A percentile compares a stretch with the other conserved stretches of the same genome.
Conservation (phyloP, 139 green algal genomes). For the Volvox reticuliferus region DNA sequence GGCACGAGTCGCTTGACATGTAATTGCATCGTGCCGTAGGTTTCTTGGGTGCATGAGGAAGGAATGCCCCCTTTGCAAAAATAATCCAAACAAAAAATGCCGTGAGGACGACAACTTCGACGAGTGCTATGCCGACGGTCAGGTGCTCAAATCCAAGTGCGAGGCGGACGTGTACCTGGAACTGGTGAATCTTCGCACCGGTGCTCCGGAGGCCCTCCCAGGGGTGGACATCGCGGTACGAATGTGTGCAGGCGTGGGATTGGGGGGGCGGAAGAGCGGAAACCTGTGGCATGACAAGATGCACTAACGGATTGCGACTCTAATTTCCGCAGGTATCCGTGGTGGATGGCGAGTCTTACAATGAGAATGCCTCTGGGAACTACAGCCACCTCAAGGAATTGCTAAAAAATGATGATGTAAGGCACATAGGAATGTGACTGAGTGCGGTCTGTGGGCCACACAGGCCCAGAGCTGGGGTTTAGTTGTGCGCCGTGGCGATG, state of each 20-base stretch:
- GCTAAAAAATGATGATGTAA: slow-evolving; percentile 67
- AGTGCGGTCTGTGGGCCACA: too few relatives aligned
- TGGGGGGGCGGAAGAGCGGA: background rate
- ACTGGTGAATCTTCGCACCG: slow-evolving; percentile 54
- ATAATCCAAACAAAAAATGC: slow-evolving; percentile 72
- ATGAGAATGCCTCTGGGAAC: slow-evolving; percentile 11
- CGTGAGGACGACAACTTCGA: slow-evolving; percentile 61
- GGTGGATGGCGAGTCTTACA: slow-evolving; percentile 68
- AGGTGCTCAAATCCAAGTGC: slow-evolving; percentile 62
- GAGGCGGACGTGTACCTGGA: slow-evolving; percentile 68
- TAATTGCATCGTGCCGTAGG: slow-evolving; percentile 6
- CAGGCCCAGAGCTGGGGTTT: too few relatives aligned
- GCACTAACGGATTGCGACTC: too few relatives aligned
- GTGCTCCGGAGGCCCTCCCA: slow-evolving; percentile 16
- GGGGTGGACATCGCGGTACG: slow-evolving; percentile 57
- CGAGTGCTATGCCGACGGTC: slow-evolving; percentile 66
- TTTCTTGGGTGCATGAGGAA: slow-evolving; percentile 58
- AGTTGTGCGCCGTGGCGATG: too few relatives aligned
- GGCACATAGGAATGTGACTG: background rate
- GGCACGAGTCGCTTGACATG: too few relatives aligned
- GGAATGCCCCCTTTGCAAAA: slow-evolving; percentile 67
- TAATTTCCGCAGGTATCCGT: slow-evolving; percentile 57
- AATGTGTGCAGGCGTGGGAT: background rate
- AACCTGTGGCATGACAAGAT: too few relatives aligned
- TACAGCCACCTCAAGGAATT: slow-evolving; percentile 56